phyloP scores from a whole-genome alignment of 768 basidiomycete species.

The Goffeauzyma gilvescens region DNA sequence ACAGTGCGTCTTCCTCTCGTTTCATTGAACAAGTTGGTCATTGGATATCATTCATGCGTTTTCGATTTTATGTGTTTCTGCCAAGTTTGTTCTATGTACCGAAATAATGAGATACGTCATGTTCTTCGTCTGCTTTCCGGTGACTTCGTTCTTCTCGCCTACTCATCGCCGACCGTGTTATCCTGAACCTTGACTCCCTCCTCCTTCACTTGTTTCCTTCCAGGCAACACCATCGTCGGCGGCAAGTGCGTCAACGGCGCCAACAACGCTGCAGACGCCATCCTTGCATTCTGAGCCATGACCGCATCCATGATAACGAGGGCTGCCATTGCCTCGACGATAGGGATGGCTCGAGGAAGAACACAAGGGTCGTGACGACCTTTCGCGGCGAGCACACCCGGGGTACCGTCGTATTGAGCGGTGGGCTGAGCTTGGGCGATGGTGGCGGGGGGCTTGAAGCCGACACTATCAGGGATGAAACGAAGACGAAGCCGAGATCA shows the following conservation, averaged over 20 bases:
- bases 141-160: constrained; percentile 3
- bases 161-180: constrained; percentile 24
- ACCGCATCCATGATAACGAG: constrained; percentile 88
- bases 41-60: too few relatives aligned
- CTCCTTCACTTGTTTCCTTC: constrained; percentile 17
- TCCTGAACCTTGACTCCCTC: constrained; percentile 14
- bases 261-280: constrained; percentile 53
- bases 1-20: too few relatives aligned
- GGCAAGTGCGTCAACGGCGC: constrained; percentile 69
- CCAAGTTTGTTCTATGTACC: too few relatives aligned
- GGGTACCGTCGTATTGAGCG: constrained; percentile 79
- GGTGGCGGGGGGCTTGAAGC: constrained; percentile 96
- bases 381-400: constrained; percentile 68
- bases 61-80: too few relatives aligned
- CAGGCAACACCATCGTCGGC: constrained; percentile 67
- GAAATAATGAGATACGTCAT: too few relatives aligned
- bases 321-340: constrained; percentile 94
- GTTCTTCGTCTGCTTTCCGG: too few relatives aligned
- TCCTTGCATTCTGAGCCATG: constrained; percentile 69
- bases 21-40: too few relatives aligned
- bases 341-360: constrained; percentile 87
- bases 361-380: constrained; percentile 96
- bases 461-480: constrained; percentile 51
- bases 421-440: constrained; percentile 82
- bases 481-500: too few relatives aligned